Evolutionary conservation across 768 basidiomycete genomes (phyloP).

Genomic region (Gyrodon lividus): DNA sequence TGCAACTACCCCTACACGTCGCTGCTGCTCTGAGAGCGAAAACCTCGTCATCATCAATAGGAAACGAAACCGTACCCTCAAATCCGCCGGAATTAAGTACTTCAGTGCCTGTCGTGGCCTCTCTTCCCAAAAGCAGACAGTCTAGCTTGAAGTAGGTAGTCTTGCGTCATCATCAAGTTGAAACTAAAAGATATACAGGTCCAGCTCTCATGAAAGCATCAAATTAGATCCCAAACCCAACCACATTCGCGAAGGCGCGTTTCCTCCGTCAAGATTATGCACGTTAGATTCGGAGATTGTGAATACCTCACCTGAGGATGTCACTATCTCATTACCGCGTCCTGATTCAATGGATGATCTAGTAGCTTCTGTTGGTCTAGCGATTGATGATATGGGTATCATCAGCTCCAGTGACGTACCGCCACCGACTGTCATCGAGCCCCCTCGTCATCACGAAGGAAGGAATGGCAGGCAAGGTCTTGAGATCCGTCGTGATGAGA

Average conservation of each 20-base stretch:
- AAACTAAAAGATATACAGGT: background rate
- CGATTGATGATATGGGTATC: conserved; percentile 40
- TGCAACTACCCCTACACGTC: conserved; percentile 60
- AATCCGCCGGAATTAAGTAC: conserved; percentile 24
- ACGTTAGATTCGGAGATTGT: conserved; percentile 20
- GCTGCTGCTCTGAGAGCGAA: conserved; percentile 38
- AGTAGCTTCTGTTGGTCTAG: conserved; percentile 36
- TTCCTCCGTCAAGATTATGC: conserved; percentile 45
- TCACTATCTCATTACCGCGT: conserved; percentile 20
- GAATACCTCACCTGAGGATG: conserved; percentile 17
- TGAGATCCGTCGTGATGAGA: conserved; percentile 32
- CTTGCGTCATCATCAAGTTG: background rate
- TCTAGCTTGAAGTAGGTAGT: conserved; percentile 19
- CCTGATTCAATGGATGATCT: conserved; percentile 38
- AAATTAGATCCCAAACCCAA: conserved; percentile 14
- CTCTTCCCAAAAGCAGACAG: conserved; percentile 7
- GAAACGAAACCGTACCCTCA: conserved; percentile 23
- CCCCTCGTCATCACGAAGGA: conserved; percentile 36
- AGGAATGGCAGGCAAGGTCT: conserved; percentile 22
- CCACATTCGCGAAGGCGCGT: conserved; percentile 64
- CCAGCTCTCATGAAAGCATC: conserved; percentile 27
- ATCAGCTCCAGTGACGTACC: conserved; percentile 31
- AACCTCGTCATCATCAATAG: conserved; percentile 18
- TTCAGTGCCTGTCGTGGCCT: background rate
- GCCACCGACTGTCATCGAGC: conserved; percentile 41